phyloP scores from a whole-genome alignment of 352 stramenopile species.

The Phytophthora fragariaefolia region DNA sequence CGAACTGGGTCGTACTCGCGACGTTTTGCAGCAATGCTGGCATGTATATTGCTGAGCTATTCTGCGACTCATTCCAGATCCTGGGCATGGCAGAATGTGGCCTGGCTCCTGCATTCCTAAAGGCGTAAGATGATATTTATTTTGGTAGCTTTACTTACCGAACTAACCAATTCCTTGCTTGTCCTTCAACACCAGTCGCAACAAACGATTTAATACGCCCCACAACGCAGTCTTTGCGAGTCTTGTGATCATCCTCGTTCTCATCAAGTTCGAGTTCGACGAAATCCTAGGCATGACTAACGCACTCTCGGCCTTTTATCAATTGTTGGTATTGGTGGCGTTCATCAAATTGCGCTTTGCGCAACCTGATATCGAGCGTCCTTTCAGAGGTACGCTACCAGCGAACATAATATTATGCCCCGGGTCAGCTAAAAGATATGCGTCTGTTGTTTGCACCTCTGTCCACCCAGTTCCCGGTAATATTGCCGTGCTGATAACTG shows the following conservation, averaged over 20 bases:
- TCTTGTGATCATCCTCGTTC: conserved; percentile 57
- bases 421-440: not conserved
- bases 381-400: conserved; percentile 40
- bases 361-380: conserved; percentile 39
- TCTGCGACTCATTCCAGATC: conserved; percentile 91
- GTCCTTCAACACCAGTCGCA: conserved; percentile 40
- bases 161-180: conserved; percentile 4
- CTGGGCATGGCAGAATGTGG: conserved; percentile 84
- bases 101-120: conserved; percentile 84
- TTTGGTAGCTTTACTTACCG: not conserved
- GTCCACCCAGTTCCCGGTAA: conserved; percentile 39
- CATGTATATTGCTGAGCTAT: conserved; percentile 95
- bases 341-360: conserved; percentile 93
- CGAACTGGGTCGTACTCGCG: conserved; percentile 91
- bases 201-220: conserved; percentile 60
- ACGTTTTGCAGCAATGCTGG: conserved; percentile 91
- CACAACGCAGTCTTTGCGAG: conserved; percentile 53
- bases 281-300: conserved; percentile 90
- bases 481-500: conserved; percentile 34
- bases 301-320: conserved; percentile 87
- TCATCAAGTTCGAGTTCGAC: conserved; percentile 76
- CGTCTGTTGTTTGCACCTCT: not conserved
- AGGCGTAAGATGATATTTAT: conserved; percentile 55
- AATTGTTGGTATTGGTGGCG: conserved; percentile 84
- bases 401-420: conserved; percentile 11